Evolutionary conservation across 2,329 filamentous ascomycete species (phyloP).

Genomic region (Cladosporium sp.): DNA sequence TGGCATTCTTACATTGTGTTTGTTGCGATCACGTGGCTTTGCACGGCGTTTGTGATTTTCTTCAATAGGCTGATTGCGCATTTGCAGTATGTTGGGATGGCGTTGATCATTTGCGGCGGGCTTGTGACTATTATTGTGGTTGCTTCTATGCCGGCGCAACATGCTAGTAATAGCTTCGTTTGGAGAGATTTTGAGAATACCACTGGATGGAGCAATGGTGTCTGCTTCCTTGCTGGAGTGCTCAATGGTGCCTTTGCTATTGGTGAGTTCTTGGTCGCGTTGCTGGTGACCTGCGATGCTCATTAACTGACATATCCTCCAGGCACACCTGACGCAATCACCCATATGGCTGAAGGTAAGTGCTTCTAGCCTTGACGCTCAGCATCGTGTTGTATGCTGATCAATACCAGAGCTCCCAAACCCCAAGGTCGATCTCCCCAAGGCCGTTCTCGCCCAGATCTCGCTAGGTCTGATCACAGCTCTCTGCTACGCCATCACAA

Average conservation of each 20-base stretch:
- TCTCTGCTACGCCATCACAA: slow-evolving; percentile 52
- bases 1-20: slow-evolving; percentile 65
- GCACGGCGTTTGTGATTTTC: slow-evolving; percentile 56
- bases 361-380: not conserved
- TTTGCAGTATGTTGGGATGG: slow-evolving; percentile 58
- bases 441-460: slow-evolving; percentile 54
- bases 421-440: slow-evolving; percentile 49
- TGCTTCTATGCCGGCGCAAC: slow-evolving; percentile 55
- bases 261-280: slow-evolving; percentile 24
- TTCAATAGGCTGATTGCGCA: slow-evolving; percentile 56
- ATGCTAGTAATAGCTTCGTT: slow-evolving; percentile 56
- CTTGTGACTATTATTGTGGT: slow-evolving; percentile 41
- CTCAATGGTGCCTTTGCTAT: slow-evolving; percentile 44
- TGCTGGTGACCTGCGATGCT: not conserved
- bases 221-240: slow-evolving; percentile 42
- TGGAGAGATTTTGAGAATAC: slow-evolving; percentile 56
- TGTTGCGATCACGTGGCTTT: slow-evolving; percentile 58
- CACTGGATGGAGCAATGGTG: slow-evolving; percentile 52
- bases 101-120: slow-evolving; percentile 49
- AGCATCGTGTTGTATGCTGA: not conserved
- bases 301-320: not conserved
- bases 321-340: slow-evolving; percentile 38
- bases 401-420: slow-evolving; percentile 36
- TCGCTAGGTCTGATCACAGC: slow-evolving; percentile 49
- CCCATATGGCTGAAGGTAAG: slow-evolving; percentile 39